Evolutionary conservation across 768 basidiomycete species (phyloP), one percentile per base, ranked within the genome.

Genomic region (Boletellus sp.): DNA sequence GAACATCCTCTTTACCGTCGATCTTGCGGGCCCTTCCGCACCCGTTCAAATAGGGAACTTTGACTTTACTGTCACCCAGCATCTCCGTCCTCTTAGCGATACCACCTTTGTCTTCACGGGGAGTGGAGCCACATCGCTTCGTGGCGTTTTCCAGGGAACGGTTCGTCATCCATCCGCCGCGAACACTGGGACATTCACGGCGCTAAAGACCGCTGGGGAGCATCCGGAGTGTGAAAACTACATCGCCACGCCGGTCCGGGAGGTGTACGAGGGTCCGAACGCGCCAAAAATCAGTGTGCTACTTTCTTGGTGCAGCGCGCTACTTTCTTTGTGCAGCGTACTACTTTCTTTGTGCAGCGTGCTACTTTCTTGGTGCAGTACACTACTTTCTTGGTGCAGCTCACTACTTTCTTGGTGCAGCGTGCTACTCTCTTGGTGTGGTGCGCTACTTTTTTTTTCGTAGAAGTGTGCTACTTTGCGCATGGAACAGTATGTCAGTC

Each of bases 1-100:
- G 11, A 70, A 59, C 31, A 61, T 68, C 12, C 56, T 75, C 3
- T 72, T 69, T 47, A 43, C 67, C 36, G 36, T 74, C 23, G 53
- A 62, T 45, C 55, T 70, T 9, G 33, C 26, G 6, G 3, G 3
- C 5, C 32, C 51, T 2, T 55, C 53, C 7, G 34, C 45, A 4
- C 42, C 54, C 0, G 43, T 57, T 7, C 9, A 1, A 4, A 45
- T 59, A 33, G 0, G n/a, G 9, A 2, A 3, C 8, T 60, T 54
- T 7, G 46, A 51, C 34, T 61, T 32, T 32, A 32, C 47, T 1
- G 48, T 58, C 8, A 59, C 56, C 1, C 48, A 50, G 10, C 55
- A 55, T 42, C 35, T 64, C n/a, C 48, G 43, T 19, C n/a, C 50
- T 1, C 24, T 6, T 4, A 15, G 9, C 10, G 1, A 24, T 4